A percentile compares a stretch with the other conserved stretches of the same genome.
Evolutionary conservation across 768 basidiomycete genomes (phyloP).

Genomic region (Neoboletus brunneissimus): DNA sequence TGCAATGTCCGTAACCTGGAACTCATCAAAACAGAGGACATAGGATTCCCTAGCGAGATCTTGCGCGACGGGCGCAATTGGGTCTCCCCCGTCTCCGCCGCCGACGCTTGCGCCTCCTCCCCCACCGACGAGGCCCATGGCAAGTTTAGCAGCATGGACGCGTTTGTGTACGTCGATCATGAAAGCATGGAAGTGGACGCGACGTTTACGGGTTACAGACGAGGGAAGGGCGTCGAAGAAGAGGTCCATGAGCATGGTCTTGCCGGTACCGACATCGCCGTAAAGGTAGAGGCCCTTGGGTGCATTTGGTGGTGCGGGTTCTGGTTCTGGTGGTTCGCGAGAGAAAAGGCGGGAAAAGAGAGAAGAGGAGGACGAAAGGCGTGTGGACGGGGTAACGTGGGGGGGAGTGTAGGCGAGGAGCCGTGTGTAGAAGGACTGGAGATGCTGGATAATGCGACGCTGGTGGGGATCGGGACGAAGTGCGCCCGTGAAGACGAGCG

Average conservation of each 20-base stretch:
- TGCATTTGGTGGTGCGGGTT: conserved; percentile 45
- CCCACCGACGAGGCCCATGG: conserved; percentile 55
- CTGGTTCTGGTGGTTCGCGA: conserved; percentile 17
- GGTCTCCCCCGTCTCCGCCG: conserved; percentile 53
- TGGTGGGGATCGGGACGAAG: conserved; percentile 83
- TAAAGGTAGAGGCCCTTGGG: conserved; percentile 93
- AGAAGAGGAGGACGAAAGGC: conserved; percentile 29
- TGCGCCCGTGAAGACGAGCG: conserved; percentile 47
- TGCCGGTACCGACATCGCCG: conserved; percentile 96
- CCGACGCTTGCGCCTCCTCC: conserved; percentile 28
- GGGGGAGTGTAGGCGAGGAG: conserved; percentile 72
- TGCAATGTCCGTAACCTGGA: conserved; percentile 97
- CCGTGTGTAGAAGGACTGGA: conserved; percentile 76
- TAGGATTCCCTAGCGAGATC: conserved; percentile 82
- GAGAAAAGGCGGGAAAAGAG: conserved; percentile 32
- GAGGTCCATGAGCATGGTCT: conserved; percentile 99
- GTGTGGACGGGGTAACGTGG: conserved; percentile 38
- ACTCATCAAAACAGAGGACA: conserved; percentile 96
- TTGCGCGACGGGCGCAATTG: conserved; percentile 82
- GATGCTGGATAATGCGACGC: conserved; percentile 73
- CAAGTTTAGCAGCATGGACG: conserved; percentile 75
- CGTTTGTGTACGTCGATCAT: conserved; percentile 99
- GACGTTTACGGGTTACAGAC: conserved; percentile 65
- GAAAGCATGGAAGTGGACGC: conserved; percentile 98
- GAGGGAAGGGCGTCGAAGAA: conserved; percentile 83